Conservation (phyloP, 371 early-diverging fungal genomes). For the Cokeromyces recurvatus region DNA sequence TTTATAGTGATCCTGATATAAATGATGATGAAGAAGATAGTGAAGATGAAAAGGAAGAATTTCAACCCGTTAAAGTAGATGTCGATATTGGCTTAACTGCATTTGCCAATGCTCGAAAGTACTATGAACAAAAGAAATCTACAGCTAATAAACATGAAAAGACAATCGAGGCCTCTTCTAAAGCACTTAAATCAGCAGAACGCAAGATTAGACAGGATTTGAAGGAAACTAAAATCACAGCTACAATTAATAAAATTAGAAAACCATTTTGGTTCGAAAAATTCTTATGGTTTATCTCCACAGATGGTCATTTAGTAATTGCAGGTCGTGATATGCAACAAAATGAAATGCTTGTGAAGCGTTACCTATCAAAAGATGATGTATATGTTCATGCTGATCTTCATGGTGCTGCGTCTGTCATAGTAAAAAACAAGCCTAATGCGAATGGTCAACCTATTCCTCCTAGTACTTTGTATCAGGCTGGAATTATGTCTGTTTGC, state of each 20-base stretch:
- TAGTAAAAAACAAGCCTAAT: constrained; percentile 83
- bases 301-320: constrained; percentile 93
- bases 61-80: constrained; percentile 53
- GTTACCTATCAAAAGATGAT: constrained; percentile 77
- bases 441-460: constrained; percentile 68
- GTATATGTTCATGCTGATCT: constrained; percentile 97
- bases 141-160: constrained; percentile 87
- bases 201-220: constrained; percentile 82
- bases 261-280: constrained; percentile 99
- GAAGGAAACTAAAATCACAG: constrained; percentile 66
- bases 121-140: constrained; percentile 81
- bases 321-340: constrained; percentile 97
- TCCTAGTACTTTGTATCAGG: constrained; percentile 90
- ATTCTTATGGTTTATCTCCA: constrained; percentile 96
- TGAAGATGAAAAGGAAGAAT: constrained; percentile 11
- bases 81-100: constrained; percentile 85
- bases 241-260: constrained; percentile 79
- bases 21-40: constrained; percentile 23
- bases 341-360: constrained; percentile 96
- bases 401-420: constrained; percentile 92
- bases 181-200: constrained; percentile 89
- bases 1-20: constrained; percentile 34
- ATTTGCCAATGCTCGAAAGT: constrained; percentile 88
- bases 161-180: constrained; percentile 78
- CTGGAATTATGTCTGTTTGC: constrained; percentile 95